Conservation (phyloP, 1,139 yeast genomes). For the Waltiozyma sp. region DNA sequence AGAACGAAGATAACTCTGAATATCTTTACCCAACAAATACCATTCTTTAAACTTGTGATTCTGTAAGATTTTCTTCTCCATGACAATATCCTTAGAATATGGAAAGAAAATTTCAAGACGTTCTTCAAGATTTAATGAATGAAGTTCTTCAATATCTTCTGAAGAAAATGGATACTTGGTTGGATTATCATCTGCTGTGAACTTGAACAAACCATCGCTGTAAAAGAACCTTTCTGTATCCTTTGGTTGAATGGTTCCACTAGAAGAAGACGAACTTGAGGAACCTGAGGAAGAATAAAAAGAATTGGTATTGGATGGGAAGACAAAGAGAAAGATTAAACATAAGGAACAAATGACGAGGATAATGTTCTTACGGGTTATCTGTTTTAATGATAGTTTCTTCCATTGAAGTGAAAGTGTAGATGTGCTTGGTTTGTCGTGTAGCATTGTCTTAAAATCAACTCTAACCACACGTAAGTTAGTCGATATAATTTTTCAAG, state of each 20-base stretch:
- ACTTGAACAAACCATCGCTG: not conserved
- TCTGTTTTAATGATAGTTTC: no score
- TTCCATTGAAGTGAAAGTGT: no score
- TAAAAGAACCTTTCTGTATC: not conserved
- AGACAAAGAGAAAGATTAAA: no score
- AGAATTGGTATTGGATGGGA: no score
- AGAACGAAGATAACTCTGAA: not conserved
- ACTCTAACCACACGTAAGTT: no score
- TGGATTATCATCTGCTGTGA: not conserved
- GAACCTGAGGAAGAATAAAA: no score
- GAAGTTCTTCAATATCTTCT: constrained; percentile 1
- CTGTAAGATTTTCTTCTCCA: constrained; percentile 8
- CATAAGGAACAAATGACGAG: no score
- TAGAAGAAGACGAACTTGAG: no score
- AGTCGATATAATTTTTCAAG: no score
- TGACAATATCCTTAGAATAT: not conserved
- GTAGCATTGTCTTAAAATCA: no score
- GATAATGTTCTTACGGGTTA: no score
- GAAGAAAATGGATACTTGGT: not conserved
- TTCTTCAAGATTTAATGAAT: constrained; percentile 4
- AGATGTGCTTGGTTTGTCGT: no score
- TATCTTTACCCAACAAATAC: constrained; percentile 2
- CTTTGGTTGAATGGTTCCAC: not conserved
- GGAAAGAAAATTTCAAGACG: constrained; percentile 6
- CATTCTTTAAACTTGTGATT: constrained; percentile 1